A percentile compares a stretch with the other conserved stretches of the same genome.
Conservation (phyloP, 2,329 filamentous ascomycete species). For the Fusarium penzigii region DNA sequence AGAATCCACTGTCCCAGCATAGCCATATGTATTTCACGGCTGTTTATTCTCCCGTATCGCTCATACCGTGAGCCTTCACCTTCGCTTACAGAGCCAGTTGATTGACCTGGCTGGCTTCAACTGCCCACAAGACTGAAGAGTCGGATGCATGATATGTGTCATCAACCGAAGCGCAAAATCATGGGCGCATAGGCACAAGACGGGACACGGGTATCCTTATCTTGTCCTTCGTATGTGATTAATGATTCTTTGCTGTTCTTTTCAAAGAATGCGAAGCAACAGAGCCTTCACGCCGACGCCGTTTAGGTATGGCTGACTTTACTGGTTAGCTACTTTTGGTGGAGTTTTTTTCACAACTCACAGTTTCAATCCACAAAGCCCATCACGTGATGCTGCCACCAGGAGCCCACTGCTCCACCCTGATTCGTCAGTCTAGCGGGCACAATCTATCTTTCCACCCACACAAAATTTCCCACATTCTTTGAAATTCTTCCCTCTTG, state of each 20-base stretch:
- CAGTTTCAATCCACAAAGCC: background rate
- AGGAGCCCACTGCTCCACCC: conserved; percentile 11
- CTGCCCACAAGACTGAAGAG: background rate
- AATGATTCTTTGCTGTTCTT: background rate
- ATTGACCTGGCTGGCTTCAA: background rate
- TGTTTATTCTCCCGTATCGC: background rate
- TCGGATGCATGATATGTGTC: background rate
- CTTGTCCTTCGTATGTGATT: background rate
- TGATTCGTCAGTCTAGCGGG: conserved; percentile 43
- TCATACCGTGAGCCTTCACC: background rate
- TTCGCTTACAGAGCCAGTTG: background rate
- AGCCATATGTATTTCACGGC: background rate
- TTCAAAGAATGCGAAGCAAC: background rate
- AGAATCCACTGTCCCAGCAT: background rate
- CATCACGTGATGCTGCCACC: conserved; percentile 20
- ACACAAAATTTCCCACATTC: conserved; percentile 47
- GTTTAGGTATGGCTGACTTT: too few relatives aligned
- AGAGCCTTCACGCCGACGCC: background rate
- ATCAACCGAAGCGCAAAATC: background rate
- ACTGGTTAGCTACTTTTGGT: background rate
- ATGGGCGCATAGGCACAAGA: background rate
- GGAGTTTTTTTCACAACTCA: conserved; percentile 2
- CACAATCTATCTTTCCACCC: conserved; percentile 38
- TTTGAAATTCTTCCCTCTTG: conserved; percentile 41
- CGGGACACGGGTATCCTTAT: background rate